phyloP scores from a whole-genome alignment of 192 early-diverging fungal species.

The Coemansia sp. region DNA sequence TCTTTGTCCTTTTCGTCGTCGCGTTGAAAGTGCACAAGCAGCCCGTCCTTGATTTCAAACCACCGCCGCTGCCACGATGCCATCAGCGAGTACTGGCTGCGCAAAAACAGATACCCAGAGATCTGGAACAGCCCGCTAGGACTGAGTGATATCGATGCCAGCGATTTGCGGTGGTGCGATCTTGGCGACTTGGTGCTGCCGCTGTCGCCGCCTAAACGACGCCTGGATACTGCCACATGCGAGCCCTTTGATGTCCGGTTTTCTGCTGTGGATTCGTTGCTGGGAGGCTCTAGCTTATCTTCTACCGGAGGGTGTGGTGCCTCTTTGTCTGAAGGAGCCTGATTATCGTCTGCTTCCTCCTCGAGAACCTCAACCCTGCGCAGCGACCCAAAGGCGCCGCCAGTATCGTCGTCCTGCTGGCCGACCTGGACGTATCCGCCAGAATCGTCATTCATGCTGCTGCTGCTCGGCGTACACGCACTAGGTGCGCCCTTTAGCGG shows the following conservation, averaged over 20 bases:
- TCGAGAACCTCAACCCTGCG: constrained; percentile 21
- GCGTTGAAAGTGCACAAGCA: constrained; percentile 56
- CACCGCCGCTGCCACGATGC: constrained; percentile 79
- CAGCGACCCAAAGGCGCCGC: constrained; percentile 7
- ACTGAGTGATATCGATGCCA: constrained; percentile 48
- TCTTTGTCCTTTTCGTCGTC: constrained; percentile 61
- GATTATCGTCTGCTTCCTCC: constrained; percentile 8
- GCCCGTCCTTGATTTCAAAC: constrained; percentile 67
- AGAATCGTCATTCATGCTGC: constrained; percentile 10
- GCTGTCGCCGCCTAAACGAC: not conserved
- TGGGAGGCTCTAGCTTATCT: not conserved
- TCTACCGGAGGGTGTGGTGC: not conserved
- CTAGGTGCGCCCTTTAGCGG: not conserved
- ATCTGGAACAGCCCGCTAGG: constrained; percentile 56
- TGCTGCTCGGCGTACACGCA: not conserved
- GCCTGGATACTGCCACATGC: not conserved
- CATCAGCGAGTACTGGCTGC: constrained; percentile 70
- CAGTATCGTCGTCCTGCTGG: constrained; percentile 36
- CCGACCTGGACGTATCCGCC: constrained; percentile 43
- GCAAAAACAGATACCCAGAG: constrained; percentile 79
- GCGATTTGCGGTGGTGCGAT: constrained; percentile 25
- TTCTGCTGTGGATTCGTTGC: not conserved
- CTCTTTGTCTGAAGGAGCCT: not conserved
- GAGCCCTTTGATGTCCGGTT: not conserved
- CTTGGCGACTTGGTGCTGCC: constrained; percentile 4